Base-by-base conservation (phyloP, 1,284 basidiomycete genomes). In the Sanguinoderma infundibulare region DNA sequence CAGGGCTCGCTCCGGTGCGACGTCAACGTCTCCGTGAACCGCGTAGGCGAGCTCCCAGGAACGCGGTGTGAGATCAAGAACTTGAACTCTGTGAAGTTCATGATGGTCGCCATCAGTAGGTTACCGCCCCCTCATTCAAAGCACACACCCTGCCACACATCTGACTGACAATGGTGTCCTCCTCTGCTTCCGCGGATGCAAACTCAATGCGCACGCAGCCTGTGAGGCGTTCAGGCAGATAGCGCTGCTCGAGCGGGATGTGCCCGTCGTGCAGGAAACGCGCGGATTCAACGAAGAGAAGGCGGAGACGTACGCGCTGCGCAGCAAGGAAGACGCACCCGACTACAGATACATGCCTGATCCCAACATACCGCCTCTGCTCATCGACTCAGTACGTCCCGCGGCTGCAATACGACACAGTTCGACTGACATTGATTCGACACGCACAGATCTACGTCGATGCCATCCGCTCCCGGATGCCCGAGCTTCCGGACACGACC, bases 291-390 rank as follows among this genome's bases (percentile, higher is more conserved):
- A 98, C 74, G 94, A 96, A 73, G 79, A 89, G 57, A 87, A 81
- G 2, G 90, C 90, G 12, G 84, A 90, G 70, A 99, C 98, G 0
- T 96, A 87, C 77, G 82, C 81, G 22, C 77, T 98, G 60, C 85
- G 98, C 44, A 89, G 86, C 50, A 99, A 99, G 75, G 97, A 98
- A 71, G 93, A 96, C 69, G 91, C 95, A 0, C 92, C 92, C 5
- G 97, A 99, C 73, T 99, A 99, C 74, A 85, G 97, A 7, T 99
- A 98, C 78, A 96, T 99, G 95, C 98, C 98, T 0, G 98, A 99
- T 73, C 90, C 95, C 0, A 98, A 99, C 72, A 77, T 99, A 0
- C 94, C 95, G 0, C 86, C 91, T 0, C 74, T 96, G 5, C 71
- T 87, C 28, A 74, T 98, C n/a, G 80, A 83, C 59, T 73, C 84